Conservation (phyloP, 768 basidiomycete species). For the Auricularia cornea region DNA sequence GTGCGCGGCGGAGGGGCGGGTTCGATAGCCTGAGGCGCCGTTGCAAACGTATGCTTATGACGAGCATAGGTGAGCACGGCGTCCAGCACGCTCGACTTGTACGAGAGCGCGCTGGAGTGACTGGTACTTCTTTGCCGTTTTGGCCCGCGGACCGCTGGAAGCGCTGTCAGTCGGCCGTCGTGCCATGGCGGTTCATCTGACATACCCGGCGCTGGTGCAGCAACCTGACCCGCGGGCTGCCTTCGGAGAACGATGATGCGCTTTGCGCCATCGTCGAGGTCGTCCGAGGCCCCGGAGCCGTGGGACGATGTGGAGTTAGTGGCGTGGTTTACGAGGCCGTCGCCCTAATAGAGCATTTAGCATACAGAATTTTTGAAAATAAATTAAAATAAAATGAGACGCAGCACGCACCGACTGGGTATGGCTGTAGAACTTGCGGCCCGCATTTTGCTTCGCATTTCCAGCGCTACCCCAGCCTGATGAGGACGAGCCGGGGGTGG, state of each 20-base stretch:
- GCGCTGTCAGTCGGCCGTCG: too few relatives aligned
- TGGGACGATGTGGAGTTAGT: conserved; percentile 31
- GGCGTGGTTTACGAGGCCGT: conserved; percentile 68
- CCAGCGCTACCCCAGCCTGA: conserved; percentile 54
- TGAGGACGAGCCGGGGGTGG: conserved; percentile 25
- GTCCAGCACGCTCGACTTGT: conserved; percentile 46
- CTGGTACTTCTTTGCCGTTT: conserved; percentile 52
- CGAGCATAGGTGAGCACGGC: conserved; percentile 58
- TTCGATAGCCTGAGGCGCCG: conserved; percentile 11
- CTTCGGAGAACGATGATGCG: background rate
- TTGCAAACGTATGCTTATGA: conserved; percentile 48
- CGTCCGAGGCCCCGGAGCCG: conserved; percentile 3
- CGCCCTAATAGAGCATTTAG: conserved; percentile 19
- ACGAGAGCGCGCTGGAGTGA: conserved; percentile 38
- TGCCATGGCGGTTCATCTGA: too few relatives aligned
- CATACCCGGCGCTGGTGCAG: background rate
- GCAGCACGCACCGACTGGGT: conserved; percentile 41
- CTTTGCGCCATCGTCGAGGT: conserved; percentile 4
- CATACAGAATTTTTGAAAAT: conserved; percentile 1
- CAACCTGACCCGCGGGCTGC: background rate
- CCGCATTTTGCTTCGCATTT: conserved; percentile 62
- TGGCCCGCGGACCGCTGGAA: background rate
- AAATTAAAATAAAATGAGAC: background rate
- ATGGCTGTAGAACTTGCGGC: conserved; percentile 62
- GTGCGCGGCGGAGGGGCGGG: conserved; percentile 7